Evolutionary conservation across 345 rosid species (phyloP).

Genomic region (Zanthoxylum bungeanum): DNA sequence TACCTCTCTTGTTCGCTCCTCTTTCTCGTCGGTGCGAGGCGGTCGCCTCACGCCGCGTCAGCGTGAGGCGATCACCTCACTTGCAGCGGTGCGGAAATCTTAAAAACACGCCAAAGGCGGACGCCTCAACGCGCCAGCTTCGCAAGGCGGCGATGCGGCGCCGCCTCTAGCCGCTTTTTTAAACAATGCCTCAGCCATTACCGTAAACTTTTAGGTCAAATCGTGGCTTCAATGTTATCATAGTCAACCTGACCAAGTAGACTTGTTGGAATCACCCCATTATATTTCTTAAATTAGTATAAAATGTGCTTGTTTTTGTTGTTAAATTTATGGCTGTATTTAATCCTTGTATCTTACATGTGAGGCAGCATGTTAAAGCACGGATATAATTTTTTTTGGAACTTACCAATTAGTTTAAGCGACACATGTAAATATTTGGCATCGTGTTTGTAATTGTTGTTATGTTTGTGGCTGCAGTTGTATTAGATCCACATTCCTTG

Average conservation of each 20-base stretch:
- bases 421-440: not conserved
- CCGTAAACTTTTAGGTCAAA: not conserved
- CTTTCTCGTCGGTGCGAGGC: too few relatives aligned
- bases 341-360: not conserved
- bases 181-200: not conserved
- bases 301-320: not conserved
- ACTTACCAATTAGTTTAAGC: not conserved
- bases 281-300: not conserved
- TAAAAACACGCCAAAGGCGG: too few relatives aligned
- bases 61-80: too few relatives aligned
- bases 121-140: too few relatives aligned
- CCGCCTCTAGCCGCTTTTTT: too few relatives aligned
- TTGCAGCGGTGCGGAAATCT: too few relatives aligned
- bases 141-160: too few relatives aligned
- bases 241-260: not conserved
- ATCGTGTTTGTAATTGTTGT: not conserved
- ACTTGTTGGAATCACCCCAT: not conserved
- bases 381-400: not conserved
- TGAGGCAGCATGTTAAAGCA: not conserved
- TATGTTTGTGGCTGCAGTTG: not conserved
- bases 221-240: not conserved
- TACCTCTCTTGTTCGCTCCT: too few relatives aligned
- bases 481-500: not conserved
- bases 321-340: not conserved
- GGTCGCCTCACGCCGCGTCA: too few relatives aligned